Evolutionary conservation across 495 filamentous ascomycete genomes (phyloP), one percentile per base, ranked within the genome.

Genomic region (Daldinia childiae): DNA sequence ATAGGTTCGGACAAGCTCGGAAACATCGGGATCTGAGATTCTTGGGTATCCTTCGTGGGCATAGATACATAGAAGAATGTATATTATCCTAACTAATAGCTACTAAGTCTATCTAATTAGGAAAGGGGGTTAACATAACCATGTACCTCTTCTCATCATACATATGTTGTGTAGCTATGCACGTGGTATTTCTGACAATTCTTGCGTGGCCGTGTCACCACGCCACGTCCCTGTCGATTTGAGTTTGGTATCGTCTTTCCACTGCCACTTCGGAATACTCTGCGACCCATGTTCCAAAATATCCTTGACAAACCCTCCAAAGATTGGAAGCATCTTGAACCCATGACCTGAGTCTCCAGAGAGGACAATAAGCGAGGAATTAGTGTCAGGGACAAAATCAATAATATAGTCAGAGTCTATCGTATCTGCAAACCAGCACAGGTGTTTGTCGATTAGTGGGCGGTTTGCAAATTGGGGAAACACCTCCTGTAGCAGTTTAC

Each of bases 401-500:
- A 88, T 82, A 43, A 86, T 79, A 62, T 82, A 86, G 14, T 87
- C 80, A n/a, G 83, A 84, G 69, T 87, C 84, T 52, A 75, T 77
- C 36, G 81, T 85, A 71, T 86, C 85, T 19, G 82, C 82, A 77
- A 84, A 87, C 85, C 86, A 88, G 66, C 86, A 88, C 32, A 88
- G 74, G 24, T 73, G 77, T 60, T 77, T 80, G 58, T 77, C 66
- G 26, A 85, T 82, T n/a, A 87, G 74, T 12, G 82, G 82, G 7
- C 83, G 66, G 27, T 83, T 76, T 32, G 81, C 80, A 26, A 87
- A 72, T n/a, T 71, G 68, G 3, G 85, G 86, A 3, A 88, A 71
- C n/a, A 83, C 81, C 55, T 88, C 76, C 21, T 65, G 69, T 27
- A 88, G 71, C 54, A 86, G 63, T 60, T 75, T 73, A 36, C 83